These are phyloP conservation scores for Rhamnella rubrinervis DNA, from an alignment of 331 rosid species.

Conservation along the genomic window DNA sequence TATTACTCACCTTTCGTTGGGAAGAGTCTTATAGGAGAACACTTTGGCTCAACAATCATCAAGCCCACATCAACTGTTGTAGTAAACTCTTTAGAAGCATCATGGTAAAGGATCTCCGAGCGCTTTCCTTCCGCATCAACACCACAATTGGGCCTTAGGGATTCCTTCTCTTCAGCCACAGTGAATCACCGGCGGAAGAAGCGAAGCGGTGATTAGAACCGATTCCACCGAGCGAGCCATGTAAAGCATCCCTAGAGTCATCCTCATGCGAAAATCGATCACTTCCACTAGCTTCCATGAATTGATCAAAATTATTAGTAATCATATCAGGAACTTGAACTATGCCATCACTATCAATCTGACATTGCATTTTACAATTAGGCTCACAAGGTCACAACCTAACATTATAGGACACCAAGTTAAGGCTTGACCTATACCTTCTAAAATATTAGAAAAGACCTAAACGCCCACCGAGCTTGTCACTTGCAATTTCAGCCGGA, in stretches of 20 bases:
- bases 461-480: too few relatives aligned
- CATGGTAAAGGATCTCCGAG: slow-evolving; percentile 21
- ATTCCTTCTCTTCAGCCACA: slow-evolving; percentile 40
- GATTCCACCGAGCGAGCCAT: slow-evolving; percentile 24
- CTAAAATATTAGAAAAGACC: too few relatives aligned
- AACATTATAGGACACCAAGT: too few relatives aligned
- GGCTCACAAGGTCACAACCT: too few relatives aligned
- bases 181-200: slow-evolving; percentile 32
- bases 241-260: slow-evolving; percentile 28
- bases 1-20: slow-evolving; percentile 61
- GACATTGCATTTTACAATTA: slow-evolving; percentile 13
- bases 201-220: slow-evolving; percentile 27
- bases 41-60: slow-evolving; percentile 23
- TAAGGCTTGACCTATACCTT: too few relatives aligned
- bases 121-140: slow-evolving; percentile 23
- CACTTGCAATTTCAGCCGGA: too few relatives aligned
- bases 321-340: slow-evolving; percentile 23
- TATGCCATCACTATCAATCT: slow-evolving; percentile 25
- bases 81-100: slow-evolving; percentile 28
- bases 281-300: slow-evolving; percentile 28
- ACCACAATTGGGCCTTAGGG: slow-evolving; percentile 31
- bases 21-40: slow-evolving; percentile 59
- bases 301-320: slow-evolving; percentile 19
- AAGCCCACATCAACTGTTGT: slow-evolving; percentile 12
- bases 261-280: slow-evolving; percentile 28